Conservation (phyloP, 441 rosid species). For the Viola pubescens region DNA sequence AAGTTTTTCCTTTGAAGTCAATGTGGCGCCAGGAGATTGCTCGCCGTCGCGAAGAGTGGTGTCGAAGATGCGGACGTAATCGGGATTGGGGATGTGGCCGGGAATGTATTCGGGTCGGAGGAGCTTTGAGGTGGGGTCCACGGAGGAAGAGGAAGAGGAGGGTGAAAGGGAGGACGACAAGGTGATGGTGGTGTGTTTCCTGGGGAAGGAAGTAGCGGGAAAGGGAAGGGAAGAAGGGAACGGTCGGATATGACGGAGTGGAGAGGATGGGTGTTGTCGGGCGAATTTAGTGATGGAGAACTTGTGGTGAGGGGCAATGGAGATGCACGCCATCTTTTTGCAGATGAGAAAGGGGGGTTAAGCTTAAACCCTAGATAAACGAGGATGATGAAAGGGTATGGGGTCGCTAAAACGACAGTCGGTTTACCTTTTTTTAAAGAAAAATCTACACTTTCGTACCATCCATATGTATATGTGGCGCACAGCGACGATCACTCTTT, state of each 20-base stretch:
- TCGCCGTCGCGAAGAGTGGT: slow-evolving; percentile 98
- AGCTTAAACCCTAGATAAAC: neutral
- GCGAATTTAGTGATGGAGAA: slow-evolving; percentile 6
- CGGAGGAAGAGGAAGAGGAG: slow-evolving; percentile 9
- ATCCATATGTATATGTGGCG: neutral
- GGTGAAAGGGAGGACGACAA: slow-evolving; percentile 20
- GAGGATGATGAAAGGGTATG: neutral
- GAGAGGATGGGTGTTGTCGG: neutral
- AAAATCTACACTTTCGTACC: neutral
- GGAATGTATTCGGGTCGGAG: slow-evolving; percentile 64
- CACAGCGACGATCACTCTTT: neutral
- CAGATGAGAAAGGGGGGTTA: neutral
- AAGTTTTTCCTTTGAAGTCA: slow-evolving; percentile 74
- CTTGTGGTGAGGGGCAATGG: slow-evolving; percentile 6
- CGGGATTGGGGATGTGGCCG: slow-evolving; percentile 54
- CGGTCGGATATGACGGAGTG: neutral
- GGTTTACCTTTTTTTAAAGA: too few relatives aligned
- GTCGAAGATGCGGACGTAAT: slow-evolving; percentile 76
- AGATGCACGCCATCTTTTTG: slow-evolving; percentile 14
- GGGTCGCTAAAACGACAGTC: neutral
- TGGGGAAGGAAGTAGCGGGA: slow-evolving; percentile 11
- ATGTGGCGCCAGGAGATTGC: slow-evolving; percentile 87
- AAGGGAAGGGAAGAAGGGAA: neutral
- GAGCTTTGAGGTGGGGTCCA: neutral
- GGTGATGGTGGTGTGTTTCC: slow-evolving; percentile 7